Evolutionary conservation across 2,329 filamentous ascomycete genomes (phyloP), one percentile per base, ranked within the genome.

Genomic region (Diaporthe caulivora): DNA sequence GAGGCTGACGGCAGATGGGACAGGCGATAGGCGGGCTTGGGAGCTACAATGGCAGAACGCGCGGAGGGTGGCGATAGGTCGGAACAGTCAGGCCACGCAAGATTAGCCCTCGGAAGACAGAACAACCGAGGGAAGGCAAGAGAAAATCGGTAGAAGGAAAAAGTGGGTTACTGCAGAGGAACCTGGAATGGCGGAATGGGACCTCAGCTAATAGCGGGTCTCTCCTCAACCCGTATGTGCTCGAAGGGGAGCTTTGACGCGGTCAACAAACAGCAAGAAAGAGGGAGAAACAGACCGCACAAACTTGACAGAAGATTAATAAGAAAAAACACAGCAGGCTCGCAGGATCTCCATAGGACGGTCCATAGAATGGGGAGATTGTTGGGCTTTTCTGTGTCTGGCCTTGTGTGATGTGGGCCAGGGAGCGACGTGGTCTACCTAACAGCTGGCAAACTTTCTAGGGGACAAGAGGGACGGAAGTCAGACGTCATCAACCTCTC

Each of bases 51-150:
- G 34, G 34, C 37, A 40, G 11, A 40, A 40, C 34, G 53, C n/a
- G 71, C 58, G 69, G 40, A 57, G 17, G 51, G 65, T 73, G 73
- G 67, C 51, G 44, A 73, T 54, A 58, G 64, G 29, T 51, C 51
- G n/a, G 68, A 71, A 72, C 70, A 74, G 64, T 74, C 70, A 74
- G 64, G 67, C 73, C 73, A 75, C 53, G 58, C 73, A 73, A 67
- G 42, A 73, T 75, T 73, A 24, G 54, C 40, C n/a, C 42, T 73
- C 71, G 71, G 74, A 73, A 64, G 60, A 69, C 51, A 55, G 47
- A 47, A 72, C 49, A 70, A 62, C 73, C 73, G 73, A 75, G 40
- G 54, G 54, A 44, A 62, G 42, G 58, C 60, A 57, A 51, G 6
- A 69, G 70, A 68, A 62, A 62, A 10, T 51, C n/a, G 58, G 58